Percentiles rank a stretch among this genome's conserved stretches.
Conservation (phyloP, 2,329 filamentous ascomycete species). For the Akanthomyces lecanii region DNA sequence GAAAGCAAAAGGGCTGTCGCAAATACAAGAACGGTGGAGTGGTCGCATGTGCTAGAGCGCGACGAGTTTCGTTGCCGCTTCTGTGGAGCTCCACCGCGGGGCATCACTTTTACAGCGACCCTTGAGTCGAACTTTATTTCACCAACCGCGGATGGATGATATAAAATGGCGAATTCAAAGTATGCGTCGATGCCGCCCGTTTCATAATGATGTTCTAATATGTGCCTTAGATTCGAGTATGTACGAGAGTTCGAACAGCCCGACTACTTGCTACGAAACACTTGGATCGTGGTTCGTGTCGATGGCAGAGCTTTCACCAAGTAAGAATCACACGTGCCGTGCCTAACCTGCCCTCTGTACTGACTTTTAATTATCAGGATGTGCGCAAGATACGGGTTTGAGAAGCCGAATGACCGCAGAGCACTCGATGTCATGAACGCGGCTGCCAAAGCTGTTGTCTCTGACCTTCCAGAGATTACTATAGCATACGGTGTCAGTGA, state of each 20-base stretch:
- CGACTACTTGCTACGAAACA: slow-evolving; percentile 78
- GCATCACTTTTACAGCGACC: slow-evolving; percentile 6
- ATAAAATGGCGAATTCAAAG: slow-evolving; percentile 51
- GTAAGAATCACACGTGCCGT: slow-evolving; percentile 41
- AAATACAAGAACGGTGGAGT: slow-evolving; percentile 10
- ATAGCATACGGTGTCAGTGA: slow-evolving; percentile 93
- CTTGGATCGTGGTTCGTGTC: slow-evolving; percentile 91
- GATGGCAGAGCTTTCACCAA: slow-evolving; percentile 95
- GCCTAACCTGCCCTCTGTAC: background rate
- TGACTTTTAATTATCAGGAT: slow-evolving; percentile 49
- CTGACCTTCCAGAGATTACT: slow-evolving; percentile 76
- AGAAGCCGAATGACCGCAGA: slow-evolving; percentile 86
- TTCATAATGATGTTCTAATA: background rate
- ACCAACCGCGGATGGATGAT: slow-evolving; percentile 6
- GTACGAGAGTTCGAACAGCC: slow-evolving; percentile 84
- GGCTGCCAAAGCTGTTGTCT: slow-evolving; percentile 79
- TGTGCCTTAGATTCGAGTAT: slow-evolving; percentile 73
- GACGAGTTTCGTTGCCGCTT: slow-evolving; percentile 12
- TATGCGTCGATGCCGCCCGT: slow-evolving; percentile 26
- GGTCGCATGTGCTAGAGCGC: slow-evolving; percentile 1
- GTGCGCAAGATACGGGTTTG: slow-evolving; percentile 76
- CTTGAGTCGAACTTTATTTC: background rate
- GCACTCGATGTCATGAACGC: slow-evolving; percentile 93
- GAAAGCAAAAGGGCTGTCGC: background rate
- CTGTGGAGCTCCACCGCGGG: slow-evolving; percentile 16